phyloP scores from a whole-genome alignment of 768 basidiomycete species.

The Hemileccinum impolitum region DNA sequence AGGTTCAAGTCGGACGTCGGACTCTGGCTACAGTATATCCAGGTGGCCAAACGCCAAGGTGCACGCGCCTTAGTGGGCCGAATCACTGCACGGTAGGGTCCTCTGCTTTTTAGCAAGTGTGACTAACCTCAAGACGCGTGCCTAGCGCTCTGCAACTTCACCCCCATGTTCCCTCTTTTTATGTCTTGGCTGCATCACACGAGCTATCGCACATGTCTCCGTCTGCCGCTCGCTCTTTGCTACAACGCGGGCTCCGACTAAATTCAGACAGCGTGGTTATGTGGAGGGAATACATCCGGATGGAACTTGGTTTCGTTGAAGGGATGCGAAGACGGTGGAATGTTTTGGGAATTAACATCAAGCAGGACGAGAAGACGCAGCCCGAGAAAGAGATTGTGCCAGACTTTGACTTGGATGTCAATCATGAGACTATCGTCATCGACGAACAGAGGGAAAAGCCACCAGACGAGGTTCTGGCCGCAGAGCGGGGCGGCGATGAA shows the following conservation, averaged over 20 bases:
- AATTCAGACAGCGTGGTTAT: conserved; percentile 69
- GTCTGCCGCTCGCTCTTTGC: conserved; percentile 74
- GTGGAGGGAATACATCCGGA: conserved; percentile 88
- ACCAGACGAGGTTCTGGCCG: conserved; percentile 27
- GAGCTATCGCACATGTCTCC: conserved; percentile 73
- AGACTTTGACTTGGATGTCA: conserved; percentile 21
- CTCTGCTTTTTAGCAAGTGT: background rate
- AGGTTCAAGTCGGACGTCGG: conserved; percentile 87
- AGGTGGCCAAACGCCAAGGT: conserved; percentile 76
- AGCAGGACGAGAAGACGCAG: conserved; percentile 11
- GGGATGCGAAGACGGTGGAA: conserved; percentile 75
- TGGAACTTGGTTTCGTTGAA: conserved; percentile 87
- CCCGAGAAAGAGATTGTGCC: conserved; percentile 21
- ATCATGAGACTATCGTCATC: conserved; percentile 12
- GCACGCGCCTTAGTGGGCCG: conserved; percentile 78
- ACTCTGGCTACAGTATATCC: conserved; percentile 87
- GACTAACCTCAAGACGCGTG: conserved; percentile 5
- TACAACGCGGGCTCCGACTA: conserved; percentile 83
- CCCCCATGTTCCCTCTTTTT: conserved; percentile 71
- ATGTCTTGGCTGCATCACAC: conserved; percentile 81
- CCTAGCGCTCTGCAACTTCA: conserved; percentile 82
- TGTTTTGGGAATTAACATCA: conserved; percentile 59
- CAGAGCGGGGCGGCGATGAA: conserved; percentile 41
- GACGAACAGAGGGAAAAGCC: conserved; percentile 22
- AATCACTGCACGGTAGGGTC: conserved; percentile 73